Evolutionary conservation across 208 protist genomes (phyloP).

Genomic region (Leishmania mexicana): DNA sequence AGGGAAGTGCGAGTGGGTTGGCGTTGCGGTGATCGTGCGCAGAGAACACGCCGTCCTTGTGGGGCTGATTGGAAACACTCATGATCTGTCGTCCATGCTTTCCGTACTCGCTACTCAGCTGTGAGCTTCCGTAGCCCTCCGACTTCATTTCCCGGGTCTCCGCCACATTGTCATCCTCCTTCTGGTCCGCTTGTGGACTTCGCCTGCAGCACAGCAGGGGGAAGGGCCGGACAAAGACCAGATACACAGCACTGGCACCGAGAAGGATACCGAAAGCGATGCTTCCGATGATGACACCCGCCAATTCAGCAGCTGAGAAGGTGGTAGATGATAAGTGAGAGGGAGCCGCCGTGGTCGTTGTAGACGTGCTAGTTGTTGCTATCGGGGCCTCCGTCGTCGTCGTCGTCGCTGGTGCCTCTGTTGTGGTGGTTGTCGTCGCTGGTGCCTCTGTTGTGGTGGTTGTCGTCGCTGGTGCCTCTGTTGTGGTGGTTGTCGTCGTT

Average conservation of each 20-base stretch:
- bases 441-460: not conserved
- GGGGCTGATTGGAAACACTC: not conserved
- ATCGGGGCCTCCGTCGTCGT: not conserved
- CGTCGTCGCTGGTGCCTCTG: not conserved
- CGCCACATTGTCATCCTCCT: not conserved
- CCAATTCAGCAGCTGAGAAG: not conserved
- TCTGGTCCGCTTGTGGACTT: not conserved
- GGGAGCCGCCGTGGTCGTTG: not conserved
- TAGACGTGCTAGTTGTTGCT: not conserved
- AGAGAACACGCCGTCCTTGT: not conserved
- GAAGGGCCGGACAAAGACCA: not conserved
- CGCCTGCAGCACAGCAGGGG: not conserved
- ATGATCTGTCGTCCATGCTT: not conserved
- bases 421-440: not conserved
- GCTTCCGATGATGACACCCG: not conserved
- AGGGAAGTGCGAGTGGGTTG: conserved; percentile 17
- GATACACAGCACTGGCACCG: not conserved
- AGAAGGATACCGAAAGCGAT: not conserved
- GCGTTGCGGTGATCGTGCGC: not conserved
- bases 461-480: not conserved
- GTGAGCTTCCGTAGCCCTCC: not conserved
- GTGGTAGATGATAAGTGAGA: not conserved
- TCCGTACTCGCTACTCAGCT: not conserved
- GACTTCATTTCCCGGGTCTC: not conserved
- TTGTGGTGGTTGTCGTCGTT: not conserved